Evolutionary conservation across 208 protist genomes (phyloP).

Genomic region (Leishmania amazonensis): DNA sequence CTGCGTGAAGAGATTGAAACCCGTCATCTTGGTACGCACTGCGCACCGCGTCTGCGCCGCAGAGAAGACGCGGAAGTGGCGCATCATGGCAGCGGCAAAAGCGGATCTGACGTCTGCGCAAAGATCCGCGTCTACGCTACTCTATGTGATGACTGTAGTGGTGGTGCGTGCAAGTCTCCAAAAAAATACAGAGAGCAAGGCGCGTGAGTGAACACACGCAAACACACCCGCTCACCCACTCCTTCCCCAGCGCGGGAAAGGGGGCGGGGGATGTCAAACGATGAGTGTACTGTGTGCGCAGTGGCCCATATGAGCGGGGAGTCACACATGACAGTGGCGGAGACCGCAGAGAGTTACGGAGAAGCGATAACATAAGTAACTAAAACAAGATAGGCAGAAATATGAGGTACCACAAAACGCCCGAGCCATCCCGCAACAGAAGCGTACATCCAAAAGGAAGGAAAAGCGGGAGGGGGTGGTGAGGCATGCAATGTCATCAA

Average conservation of each 20-base stretch:
- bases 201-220: neutral
- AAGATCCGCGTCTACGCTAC: neutral
- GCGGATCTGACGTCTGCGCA: neutral
- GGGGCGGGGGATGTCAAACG: neutral
- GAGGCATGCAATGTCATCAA: neutral
- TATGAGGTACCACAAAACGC: neutral
- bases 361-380: neutral
- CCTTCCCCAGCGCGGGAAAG: neutral
- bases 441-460: neutral
- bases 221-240: neutral
- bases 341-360: neutral
- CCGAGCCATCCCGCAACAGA: neutral
- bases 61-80: constrained; percentile 14
- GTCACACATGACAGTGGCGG: neutral
- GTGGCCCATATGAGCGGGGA: neutral
- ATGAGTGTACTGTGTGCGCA: neutral
- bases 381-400: neutral
- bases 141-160: constrained; percentile 3
- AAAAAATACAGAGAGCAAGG: neutral
- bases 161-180: neutral
- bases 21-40: constrained; percentile 49
- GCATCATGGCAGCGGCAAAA: constrained; percentile 22
- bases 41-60: neutral
- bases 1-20: constrained; percentile 63
- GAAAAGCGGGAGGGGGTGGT: neutral